phyloP scores from a whole-genome alignment of 495 filamentous ascomycete genomes.

The Pyrenopolyporus hunteri region DNA sequence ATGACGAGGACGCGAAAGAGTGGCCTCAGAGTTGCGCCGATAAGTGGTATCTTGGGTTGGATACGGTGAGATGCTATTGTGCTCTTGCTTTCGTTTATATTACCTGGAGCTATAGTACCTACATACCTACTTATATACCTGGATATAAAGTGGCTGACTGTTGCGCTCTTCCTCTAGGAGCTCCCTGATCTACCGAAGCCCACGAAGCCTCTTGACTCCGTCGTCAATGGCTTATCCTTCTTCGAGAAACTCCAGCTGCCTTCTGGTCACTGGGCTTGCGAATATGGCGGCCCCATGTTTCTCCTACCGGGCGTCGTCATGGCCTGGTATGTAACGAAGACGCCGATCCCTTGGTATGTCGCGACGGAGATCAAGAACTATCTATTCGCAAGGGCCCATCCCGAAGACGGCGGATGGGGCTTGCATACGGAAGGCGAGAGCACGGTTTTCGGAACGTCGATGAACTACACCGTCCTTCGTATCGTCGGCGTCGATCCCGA shows the following conservation, averaged over 20 bases:
- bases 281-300: conserved; percentile 91
- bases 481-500: conserved; percentile 89
- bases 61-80: conserved; percentile 56
- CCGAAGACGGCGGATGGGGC: conserved; percentile 94
- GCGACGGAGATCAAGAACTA: conserved; percentile 92
- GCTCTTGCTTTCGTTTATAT: too few species aligned
- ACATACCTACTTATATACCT: too few species aligned
- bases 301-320: conserved; percentile 85
- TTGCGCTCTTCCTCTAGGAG: conserved; percentile 54
- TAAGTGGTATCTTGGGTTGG: conserved; percentile 81
- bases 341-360: conserved; percentile 79
- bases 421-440: conserved; percentile 96
- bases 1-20: conserved; percentile 70
- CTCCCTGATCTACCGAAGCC: conserved; percentile 73
- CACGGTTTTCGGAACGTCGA: conserved; percentile 83
- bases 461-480: conserved; percentile 88
- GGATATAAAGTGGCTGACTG: conserved; percentile 8
- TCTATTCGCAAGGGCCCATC: conserved; percentile 84
- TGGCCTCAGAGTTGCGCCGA: conserved; percentile 90
- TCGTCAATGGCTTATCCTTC: conserved; percentile 84
- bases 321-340: conserved; percentile 90
- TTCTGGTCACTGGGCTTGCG: conserved; percentile 93
- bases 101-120: too few species aligned
- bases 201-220: conserved; percentile 75
- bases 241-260: conserved; percentile 88